phyloP scores from a whole-genome alignment of 768 basidiomycete species.

The Kwoniella sp. region DNA sequence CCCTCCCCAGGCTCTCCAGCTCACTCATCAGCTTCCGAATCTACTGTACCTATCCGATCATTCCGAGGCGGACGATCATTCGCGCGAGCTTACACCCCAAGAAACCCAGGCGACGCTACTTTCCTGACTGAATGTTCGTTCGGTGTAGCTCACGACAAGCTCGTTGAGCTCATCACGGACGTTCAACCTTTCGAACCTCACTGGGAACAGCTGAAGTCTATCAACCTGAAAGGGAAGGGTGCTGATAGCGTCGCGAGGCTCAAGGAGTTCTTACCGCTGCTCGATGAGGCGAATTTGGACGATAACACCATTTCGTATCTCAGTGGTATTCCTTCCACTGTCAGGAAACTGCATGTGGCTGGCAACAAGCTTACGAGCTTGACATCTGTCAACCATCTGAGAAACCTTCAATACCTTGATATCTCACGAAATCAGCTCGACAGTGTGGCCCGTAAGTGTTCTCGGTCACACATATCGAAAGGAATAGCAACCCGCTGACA shows the following conservation, averaged over 20 bases:
- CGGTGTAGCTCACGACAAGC: constrained; percentile 83
- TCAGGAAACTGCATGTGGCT: constrained; percentile 55
- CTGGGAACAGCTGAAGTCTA: constrained; percentile 77
- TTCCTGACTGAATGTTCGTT: constrained; percentile 97
- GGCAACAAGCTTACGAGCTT: constrained; percentile 73
- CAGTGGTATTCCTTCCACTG: constrained; percentile 57
- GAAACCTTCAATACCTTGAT: constrained; percentile 83
- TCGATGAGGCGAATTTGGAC: constrained; percentile 68
- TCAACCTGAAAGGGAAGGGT: constrained; percentile 73
- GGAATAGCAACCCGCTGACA: neutral
- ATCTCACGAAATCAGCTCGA: constrained; percentile 88
- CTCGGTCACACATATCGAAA: neutral
- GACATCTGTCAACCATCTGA: constrained; percentile 84
- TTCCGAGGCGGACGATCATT: constrained; percentile 53
- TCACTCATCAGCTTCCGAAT: constrained; percentile 28
- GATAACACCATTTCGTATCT: constrained; percentile 57
- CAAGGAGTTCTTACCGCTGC: constrained; percentile 84
- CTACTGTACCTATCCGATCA: constrained; percentile 42
- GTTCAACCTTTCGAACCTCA: constrained; percentile 90
- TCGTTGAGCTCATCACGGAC: constrained; percentile 91
- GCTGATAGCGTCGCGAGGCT: constrained; percentile 78
- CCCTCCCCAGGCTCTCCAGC: constrained; percentile 14
- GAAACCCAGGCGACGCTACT: constrained; percentile 59
- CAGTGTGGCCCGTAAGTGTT: constrained; percentile 74
- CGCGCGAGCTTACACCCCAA: constrained; percentile 21